Conservation (phyloP, 306 rosid genomes). For the Erythrophleum fordii region DNA sequence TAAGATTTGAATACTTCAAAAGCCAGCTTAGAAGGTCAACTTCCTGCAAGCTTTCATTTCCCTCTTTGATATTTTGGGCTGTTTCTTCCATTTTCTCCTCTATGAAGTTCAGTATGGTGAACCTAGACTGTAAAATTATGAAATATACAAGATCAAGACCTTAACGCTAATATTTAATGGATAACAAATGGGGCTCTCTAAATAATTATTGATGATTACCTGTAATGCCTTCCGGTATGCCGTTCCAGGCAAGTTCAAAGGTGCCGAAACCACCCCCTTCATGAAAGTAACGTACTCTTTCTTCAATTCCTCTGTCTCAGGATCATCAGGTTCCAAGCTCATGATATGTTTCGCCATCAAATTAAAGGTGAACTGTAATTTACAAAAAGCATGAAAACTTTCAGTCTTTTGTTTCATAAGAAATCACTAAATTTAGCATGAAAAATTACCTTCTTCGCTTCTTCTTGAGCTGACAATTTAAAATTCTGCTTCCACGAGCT, state of each 20-base stretch:
- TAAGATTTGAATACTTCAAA: slow-evolving; percentile 82
- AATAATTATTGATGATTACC: slow-evolving; percentile 48
- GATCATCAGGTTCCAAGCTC: slow-evolving; percentile 87
- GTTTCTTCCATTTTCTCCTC: slow-evolving; percentile 81
- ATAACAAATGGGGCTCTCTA: neutral
- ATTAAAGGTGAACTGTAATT: slow-evolving; percentile 88
- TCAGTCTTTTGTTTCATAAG: neutral
- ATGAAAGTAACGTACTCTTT: slow-evolving; percentile 86
- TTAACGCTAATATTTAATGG: neutral
- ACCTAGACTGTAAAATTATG: slow-evolving; percentile 68
- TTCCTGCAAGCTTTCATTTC: slow-evolving; percentile 51
- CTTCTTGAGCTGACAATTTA: slow-evolving; percentile 85
- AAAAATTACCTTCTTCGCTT: slow-evolving; percentile 77
- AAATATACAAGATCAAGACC: neutral
- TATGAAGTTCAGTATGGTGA: slow-evolving; percentile 79
- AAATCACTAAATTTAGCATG: neutral
- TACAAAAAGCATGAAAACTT: neutral
- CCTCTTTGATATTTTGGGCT: slow-evolving; percentile 43
- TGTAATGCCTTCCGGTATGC: slow-evolving; percentile 84
- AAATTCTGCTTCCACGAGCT: slow-evolving; percentile 66
- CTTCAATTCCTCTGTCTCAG: slow-evolving; percentile 86
- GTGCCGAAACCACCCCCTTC: slow-evolving; percentile 94
- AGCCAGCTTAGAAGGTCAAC: slow-evolving; percentile 94
- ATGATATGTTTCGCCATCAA: slow-evolving; percentile 93
- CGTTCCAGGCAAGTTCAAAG: slow-evolving; percentile 91